These are phyloP conservation scores for Aristolochia fimbriata DNA, from an alignment of 164 flowering plant species.

Conservation along the genomic window DNA sequence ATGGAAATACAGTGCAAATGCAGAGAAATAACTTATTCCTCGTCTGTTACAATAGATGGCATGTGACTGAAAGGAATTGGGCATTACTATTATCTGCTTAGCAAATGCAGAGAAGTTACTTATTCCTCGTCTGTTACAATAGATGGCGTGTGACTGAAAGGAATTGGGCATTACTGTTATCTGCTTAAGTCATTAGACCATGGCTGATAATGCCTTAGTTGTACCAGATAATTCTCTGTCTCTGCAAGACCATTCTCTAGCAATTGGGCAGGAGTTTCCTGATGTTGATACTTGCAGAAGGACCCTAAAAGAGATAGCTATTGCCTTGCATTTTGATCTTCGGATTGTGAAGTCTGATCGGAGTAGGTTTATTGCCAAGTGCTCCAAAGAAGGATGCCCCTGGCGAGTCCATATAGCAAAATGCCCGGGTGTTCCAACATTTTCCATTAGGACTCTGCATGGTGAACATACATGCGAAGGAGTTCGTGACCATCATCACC, in stretches of 20 bases:
- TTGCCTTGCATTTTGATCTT: conserved; percentile 88
- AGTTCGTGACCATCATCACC: conserved; percentile 81
- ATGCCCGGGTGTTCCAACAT: conserved; percentile 77
- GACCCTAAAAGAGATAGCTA: conserved; percentile 74
- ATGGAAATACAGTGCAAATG: no score
- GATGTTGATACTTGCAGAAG: conserved; percentile 70
- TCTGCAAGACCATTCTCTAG: conserved; percentile 29
- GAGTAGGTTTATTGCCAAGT: conserved; percentile 89
- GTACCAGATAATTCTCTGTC: conserved; percentile 5
- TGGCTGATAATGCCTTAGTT: conserved; percentile 16
- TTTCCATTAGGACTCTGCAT: conserved; percentile 74
- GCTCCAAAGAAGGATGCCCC: conserved; percentile 94
- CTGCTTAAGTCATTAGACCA: conserved; percentile 12
- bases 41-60: no score
- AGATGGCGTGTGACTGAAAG: no score
- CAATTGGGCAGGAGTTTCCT: conserved; percentile 85
- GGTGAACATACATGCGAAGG: conserved; percentile 95
- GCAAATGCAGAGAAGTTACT: no score
- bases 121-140: no score
- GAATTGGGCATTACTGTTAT: no score
- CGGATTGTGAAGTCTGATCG: conserved; percentile 98
- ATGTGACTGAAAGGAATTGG: no score
- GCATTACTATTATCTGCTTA: neutral
- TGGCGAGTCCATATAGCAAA: conserved; percentile 98
- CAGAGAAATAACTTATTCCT: no score